Percentiles rank a stretch among this genome's conserved stretches.
phyloP scores from a whole-genome alignment of 1,284 basidiomycete species.

The Fomitopsis betulina region DNA sequence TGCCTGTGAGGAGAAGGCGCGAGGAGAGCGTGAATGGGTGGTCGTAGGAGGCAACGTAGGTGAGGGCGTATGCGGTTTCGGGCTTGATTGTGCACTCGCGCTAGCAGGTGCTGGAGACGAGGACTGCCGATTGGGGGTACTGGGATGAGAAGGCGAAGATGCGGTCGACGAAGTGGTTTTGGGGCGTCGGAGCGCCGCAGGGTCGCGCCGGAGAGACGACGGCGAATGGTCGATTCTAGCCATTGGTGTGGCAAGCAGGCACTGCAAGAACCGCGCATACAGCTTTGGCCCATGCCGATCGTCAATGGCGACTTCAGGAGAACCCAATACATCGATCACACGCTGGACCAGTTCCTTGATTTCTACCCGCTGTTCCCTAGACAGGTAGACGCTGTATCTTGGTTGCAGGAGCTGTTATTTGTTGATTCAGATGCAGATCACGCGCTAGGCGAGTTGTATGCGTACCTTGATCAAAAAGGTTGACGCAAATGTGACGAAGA shows the following conservation, averaged over 20 bases:
- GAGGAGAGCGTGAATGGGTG: background rate
- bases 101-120: slow-evolving; percentile 1
- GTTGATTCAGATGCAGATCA: background rate
- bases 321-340: slow-evolving; percentile 59
- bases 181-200: background rate
- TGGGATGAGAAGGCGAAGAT: slow-evolving; percentile 2
- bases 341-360: slow-evolving; percentile 58
- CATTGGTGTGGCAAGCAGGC: slow-evolving; percentile 56
- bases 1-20: background rate
- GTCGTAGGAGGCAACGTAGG: background rate
- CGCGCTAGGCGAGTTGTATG: background rate
- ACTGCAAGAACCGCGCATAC: slow-evolving; percentile 69
- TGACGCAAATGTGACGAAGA: slow-evolving; percentile 82
- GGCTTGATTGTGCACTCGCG: slow-evolving; percentile 1
- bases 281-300: slow-evolving; percentile 72
- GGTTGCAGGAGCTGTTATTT: slow-evolving; percentile 61
- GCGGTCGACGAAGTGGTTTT: slow-evolving; percentile 13
- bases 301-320: slow-evolving; percentile 66
- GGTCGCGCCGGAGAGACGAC: slow-evolving; percentile 11
- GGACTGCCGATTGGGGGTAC: slow-evolving; percentile 4
- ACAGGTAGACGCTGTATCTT: slow-evolving; percentile 58
- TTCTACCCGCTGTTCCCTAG: slow-evolving; percentile 49
- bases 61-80: background rate
- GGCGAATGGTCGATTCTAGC: slow-evolving; percentile 35
- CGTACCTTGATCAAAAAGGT: slow-evolving; percentile 75